phyloP scores from a whole-genome alignment of 768 basidiomycete genomes.

The Russula abietina region DNA sequence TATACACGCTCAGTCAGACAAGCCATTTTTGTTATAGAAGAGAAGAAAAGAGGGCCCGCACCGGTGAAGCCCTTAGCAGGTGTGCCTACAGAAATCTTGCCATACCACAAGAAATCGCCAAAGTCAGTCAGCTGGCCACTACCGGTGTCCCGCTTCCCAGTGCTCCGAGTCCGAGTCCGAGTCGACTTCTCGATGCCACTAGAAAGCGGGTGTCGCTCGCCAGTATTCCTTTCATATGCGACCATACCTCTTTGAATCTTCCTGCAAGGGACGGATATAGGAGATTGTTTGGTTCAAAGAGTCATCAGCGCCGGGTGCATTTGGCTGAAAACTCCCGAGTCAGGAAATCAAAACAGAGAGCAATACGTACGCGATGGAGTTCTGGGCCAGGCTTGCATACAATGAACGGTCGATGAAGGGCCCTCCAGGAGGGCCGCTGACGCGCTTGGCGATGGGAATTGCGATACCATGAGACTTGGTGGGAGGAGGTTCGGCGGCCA shows the following conservation, averaged over 20 bases:
- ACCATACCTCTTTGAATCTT: conserved; percentile 5
- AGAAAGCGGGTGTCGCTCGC: neutral
- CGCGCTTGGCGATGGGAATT: conserved; percentile 9
- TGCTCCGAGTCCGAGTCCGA: no score
- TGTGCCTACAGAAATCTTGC: conserved; percentile 14
- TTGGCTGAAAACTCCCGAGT: no score
- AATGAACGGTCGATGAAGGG: neutral
- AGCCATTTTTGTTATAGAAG: no score
- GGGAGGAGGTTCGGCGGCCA: neutral
- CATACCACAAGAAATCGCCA: conserved; percentile 11
- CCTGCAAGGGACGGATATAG: no score
- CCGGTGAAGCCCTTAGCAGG: conserved; percentile 7
- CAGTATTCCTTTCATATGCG: conserved; percentile 6
- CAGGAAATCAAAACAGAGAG: neutral
- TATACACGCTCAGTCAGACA: no score
- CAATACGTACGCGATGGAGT: neutral
- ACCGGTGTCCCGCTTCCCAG: neutral
- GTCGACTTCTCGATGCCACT: neutral
- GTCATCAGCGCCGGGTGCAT: no score
- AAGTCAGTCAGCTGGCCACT: neutral
- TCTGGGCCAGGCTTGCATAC: no score
- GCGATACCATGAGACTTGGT: neutral
- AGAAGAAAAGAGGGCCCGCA: neutral
- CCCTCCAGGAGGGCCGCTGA: no score
- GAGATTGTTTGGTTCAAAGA: no score